Evolutionary conservation across 768 basidiomycete genomes (phyloP), one percentile per base, ranked within the genome.

Genomic region (Phylloporus sp.): DNA sequence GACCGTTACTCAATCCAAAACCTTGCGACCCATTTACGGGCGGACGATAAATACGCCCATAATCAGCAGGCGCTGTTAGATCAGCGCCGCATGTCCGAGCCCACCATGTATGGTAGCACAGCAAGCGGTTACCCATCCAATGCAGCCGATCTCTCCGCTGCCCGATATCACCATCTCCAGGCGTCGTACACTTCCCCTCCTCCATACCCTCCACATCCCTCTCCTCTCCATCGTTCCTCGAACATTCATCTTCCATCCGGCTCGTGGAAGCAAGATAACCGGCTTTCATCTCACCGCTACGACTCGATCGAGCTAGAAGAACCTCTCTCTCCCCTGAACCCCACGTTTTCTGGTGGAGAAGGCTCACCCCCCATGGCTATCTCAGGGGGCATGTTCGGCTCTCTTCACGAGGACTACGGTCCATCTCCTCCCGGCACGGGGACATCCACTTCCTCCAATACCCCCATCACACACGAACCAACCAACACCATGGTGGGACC

Each of bases 21-120:
- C 62, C 66, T 66, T 65, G 63, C 71, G 49, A 71, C 72, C 58
- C 72, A 71, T 68, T 65, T 74, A 66, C 76, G 73, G 64, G 61
- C 60, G 53, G 66, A 49, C 54, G 68, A 68, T 66, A 67, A 65
- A 63, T 59, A 70, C 62, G 54, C 66, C 58, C 67, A 63, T 59
- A 68, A 60, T 66, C 67, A 59, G 62, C 55, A 59, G 61, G 57
- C 71, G 51, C 63, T 73, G 56, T 68, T 78, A 51, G 82, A 83
- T 71, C 80, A 81, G 47, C 75, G 84, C 62, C 80, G 84, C 66
- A 82, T 85, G 80, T 86, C 84, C 61, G 84, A 85, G 64, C 82
- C 84, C 42, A 70, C 80, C 49, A 71, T 79, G 55, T 73, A 77
- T 54, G 60, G 72, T 58, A 73, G 72, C 64, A 56, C 74, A 47